Percentiles rank a stretch among this genome's conserved stretches.
Evolutionary conservation across 1,139 yeast species (phyloP).

Genomic region (Yamadazyma dushanensis): DNA sequence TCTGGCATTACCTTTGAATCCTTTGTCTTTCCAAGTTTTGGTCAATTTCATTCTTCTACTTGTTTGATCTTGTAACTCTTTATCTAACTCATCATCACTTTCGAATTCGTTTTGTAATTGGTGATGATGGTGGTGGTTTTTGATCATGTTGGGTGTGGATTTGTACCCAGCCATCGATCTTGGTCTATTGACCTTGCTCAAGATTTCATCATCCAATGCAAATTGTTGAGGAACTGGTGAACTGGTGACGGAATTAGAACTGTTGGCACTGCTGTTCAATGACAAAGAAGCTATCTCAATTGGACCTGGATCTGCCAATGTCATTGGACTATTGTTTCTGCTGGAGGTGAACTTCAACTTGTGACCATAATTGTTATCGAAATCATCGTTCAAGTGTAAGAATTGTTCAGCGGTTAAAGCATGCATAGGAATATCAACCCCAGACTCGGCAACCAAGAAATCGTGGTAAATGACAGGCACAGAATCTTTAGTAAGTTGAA

Average conservation of each 20-base stretch:
- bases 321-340: constrained; percentile 11
- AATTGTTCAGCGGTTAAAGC: constrained; percentile 88
- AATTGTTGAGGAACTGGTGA: constrained; percentile 16
- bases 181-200: constrained; percentile 36
- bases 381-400: constrained; percentile 53
- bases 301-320: constrained; percentile 10
- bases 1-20: constrained; percentile 88
- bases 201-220: constrained; percentile 41
- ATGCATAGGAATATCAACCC: constrained; percentile 97
- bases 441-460: constrained; percentile 92
- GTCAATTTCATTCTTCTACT: constrained; percentile 80
- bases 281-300: constrained; percentile 11
- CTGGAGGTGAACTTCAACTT: constrained; percentile 8
- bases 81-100: constrained; percentile 36
- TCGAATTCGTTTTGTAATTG: constrained; percentile 12
- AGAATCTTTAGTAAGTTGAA: constrained; percentile 89
- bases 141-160: constrained; percentile 27
- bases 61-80: constrained; percentile 39
- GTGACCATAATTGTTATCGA: constrained; percentile 11
- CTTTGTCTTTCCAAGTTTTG: constrained; percentile 81
- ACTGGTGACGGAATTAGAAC: constrained; percentile 7
- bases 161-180: constrained; percentile 42
- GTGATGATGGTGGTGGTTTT: constrained; percentile 8
- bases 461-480: constrained; percentile 96
- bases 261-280: constrained; percentile 11